phyloP scores from a whole-genome alignment of 148 eudicot genomes.

The Amaranthus hypochondriacus region DNA sequence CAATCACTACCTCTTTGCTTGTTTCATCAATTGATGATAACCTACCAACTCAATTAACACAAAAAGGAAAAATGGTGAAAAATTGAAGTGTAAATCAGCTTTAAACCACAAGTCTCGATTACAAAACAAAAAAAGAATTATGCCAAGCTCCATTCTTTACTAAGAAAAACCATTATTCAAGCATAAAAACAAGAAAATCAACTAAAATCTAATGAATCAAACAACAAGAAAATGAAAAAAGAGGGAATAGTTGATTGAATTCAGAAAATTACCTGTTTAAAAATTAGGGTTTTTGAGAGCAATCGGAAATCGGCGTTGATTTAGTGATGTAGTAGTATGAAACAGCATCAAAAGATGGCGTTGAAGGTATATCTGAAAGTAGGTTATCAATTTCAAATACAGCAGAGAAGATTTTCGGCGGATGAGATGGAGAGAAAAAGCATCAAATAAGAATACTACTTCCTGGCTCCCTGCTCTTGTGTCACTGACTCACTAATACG shows the following conservation, averaged over 20 bases:
- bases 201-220: background rate
- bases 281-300: conserved; percentile 12
- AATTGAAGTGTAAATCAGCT: background rate
- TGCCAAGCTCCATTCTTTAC: background rate
- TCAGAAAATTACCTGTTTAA: conserved; percentile 5
- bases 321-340: background rate
- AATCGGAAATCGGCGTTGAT: background rate
- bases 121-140: background rate
- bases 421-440: background rate
- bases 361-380: background rate
- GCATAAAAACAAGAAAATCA: conserved; percentile 9
- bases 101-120: background rate
- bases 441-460: too few species aligned
- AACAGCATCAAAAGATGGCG: conserved; percentile 11
- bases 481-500: too few species aligned
- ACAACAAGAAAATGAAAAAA: background rate
- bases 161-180: background rate
- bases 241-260: background rate
- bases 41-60: background rate
- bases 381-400: background rate
- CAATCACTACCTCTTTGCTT: background rate
- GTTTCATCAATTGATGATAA: background rate
- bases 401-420: background rate
- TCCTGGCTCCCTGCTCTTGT: too few species aligned
- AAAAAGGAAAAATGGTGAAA: background rate